Conservation (phyloP, 108 stramenopile genomes). For the Nitzschia sp. region DNA sequence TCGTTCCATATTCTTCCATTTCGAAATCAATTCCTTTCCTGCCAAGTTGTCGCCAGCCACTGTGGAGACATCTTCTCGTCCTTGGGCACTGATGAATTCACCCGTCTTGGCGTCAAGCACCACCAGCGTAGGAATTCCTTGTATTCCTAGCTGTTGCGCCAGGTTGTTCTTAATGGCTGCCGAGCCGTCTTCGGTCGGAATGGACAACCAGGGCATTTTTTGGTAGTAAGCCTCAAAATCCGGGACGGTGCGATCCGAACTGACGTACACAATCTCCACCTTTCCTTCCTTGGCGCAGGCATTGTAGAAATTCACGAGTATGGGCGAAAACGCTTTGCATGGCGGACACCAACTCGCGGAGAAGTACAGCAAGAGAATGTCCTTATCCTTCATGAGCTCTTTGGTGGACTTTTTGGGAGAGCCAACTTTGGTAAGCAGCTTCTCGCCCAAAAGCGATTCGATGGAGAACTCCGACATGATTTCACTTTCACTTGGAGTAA, state of each 20-base stretch:
- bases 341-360: slow-evolving; percentile 60
- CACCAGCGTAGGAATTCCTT: slow-evolving; percentile 71
- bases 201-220: slow-evolving; percentile 78
- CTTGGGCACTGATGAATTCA: slow-evolving; percentile 49
- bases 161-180: slow-evolving; percentile 55
- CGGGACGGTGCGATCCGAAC: slow-evolving; percentile 56
- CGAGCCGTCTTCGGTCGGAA: slow-evolving; percentile 39
- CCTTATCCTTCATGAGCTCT: slow-evolving; percentile 41
- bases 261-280: slow-evolving; percentile 68
- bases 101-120: slow-evolving; percentile 75
- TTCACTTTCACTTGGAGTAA: no score
- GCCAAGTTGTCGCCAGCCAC: slow-evolving; percentile 22
- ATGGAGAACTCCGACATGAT: neutral
- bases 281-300: slow-evolving; percentile 38
- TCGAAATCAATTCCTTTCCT: slow-evolving; percentile 38
- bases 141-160: slow-evolving; percentile 53
- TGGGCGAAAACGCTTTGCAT: slow-evolving; percentile 69
- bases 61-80: slow-evolving; percentile 54
- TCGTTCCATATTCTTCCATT: slow-evolving; percentile 57
- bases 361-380: slow-evolving; percentile 69
- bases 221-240: slow-evolving; percentile 62
- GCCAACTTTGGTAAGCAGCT: slow-evolving; percentile 16
- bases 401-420: slow-evolving; percentile 12
- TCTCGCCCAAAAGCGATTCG: slow-evolving; percentile 8
- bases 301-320: slow-evolving; percentile 67